Evolutionary conservation across 2,329 filamentous ascomycete species (phyloP), one percentile per base, ranked within the genome.

Genomic region (Trichoderma atrobrunneum): DNA sequence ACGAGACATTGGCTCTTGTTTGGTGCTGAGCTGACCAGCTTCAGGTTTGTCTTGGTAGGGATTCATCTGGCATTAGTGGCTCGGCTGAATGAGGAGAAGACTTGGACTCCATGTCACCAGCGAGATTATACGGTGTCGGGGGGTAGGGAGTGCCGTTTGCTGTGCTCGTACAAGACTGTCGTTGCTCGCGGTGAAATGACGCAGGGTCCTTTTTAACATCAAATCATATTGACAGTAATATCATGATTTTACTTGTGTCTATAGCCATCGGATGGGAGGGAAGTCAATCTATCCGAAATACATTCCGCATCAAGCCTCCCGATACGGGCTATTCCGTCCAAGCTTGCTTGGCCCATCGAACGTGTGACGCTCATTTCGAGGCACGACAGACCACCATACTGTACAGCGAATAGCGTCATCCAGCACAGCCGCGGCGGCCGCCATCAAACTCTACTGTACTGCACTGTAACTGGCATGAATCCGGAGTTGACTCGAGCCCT

Each of bases 21-120:
- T 60, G 43, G 63, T 26, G 64, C 64, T 43, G 65, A 69, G 65
- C 65, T 61, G 65, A 69, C 36, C 65, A 68, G 36, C 65, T 32
- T 43, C 54, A 68, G 36, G 28, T 32, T 24, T 32, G 32, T 16
- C 32, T 48, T 43, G 24, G 54, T 32, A 43, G 56, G 65, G 56
- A 68, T 39, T 21, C 36, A 61, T 36, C 61, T 43, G 36, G 28
- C 28, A 51, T 62, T 70, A 70, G 67, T 54, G 67, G 57, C 67
- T 70, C 57, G 67, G 67, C 67, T 70, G n/a, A 10, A 57, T 70
- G 57, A 54, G 66, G 56, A 51, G 28, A 36, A 54, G 36, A 21
- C 28, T 32, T 51, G 32, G 18, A 34, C 18, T 34, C 30, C 57
- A 60, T 34, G 57, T 7, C 28, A 5, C n/a, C 26, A 54, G 54